Evolutionary conservation across 1,284 basidiomycete genomes (phyloP).

Genomic region (Wallemia hederae): DNA sequence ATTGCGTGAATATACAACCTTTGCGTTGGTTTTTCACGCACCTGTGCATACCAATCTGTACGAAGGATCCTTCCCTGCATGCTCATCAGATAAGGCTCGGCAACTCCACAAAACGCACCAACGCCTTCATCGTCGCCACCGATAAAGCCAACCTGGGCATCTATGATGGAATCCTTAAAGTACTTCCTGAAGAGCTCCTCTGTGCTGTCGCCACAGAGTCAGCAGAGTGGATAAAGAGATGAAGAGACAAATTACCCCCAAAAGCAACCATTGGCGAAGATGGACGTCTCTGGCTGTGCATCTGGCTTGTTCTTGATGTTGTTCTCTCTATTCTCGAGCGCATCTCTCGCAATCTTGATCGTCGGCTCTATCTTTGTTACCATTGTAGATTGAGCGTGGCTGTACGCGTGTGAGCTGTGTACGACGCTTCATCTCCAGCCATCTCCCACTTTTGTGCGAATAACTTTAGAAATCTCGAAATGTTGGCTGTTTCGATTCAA

Average conservation of each 20-base stretch:
- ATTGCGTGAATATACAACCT: neutral
- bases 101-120: neutral
- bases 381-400: neutral
- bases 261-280: neutral
- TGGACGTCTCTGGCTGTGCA: neutral
- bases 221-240: neutral
- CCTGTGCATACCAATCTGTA: neutral
- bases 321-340: neutral
- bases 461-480: no score
- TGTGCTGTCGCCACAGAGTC: neutral
- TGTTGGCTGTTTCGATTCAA: neutral
- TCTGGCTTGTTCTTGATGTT: neutral
- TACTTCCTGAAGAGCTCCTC: neutral
- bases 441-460: no score
- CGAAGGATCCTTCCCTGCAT: neutral
- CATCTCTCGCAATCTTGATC: neutral
- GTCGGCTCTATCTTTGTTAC: neutral
- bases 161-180: neutral
- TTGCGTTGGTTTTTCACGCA: neutral
- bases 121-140: neutral
- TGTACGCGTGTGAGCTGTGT: no score
- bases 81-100: neutral
- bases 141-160: neutral
- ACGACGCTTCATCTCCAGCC: no score
- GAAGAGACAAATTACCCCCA: neutral